phyloP scores from a whole-genome alignment of 192 early-diverging fungal genomes.

The Rhizoclosmatium globosum region DNA sequence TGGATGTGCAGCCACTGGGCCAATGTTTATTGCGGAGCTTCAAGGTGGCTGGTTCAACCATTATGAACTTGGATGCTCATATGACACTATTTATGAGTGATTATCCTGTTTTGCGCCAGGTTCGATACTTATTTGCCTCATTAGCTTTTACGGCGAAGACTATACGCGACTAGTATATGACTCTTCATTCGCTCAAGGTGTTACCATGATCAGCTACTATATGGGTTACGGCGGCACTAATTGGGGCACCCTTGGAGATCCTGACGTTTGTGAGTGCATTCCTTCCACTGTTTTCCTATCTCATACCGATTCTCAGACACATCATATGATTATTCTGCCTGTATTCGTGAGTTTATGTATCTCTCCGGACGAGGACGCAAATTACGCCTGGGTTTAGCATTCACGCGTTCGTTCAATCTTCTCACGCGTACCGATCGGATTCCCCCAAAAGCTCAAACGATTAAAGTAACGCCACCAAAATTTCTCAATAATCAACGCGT shows the following conservation, averaged over 20 bases:
- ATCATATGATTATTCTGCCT: slow-evolving; percentile 79
- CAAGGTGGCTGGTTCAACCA: slow-evolving; percentile 87
- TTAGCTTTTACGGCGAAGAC: slow-evolving; percentile 69
- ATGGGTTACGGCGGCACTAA: slow-evolving; percentile 84
- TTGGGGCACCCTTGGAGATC: slow-evolving; percentile 76
- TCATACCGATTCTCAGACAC: slow-evolving; percentile 52
- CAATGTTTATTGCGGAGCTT: slow-evolving; percentile 78
- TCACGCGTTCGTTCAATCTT: slow-evolving; percentile 67
- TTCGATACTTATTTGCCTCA: no score
- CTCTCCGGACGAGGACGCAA: slow-evolving; percentile 69
- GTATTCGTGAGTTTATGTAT: slow-evolving; percentile 74
- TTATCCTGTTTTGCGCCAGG: neutral
- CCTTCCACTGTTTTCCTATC: no score
- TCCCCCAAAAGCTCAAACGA: neutral
- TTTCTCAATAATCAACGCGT: slow-evolving; percentile 24
- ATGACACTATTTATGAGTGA: slow-evolving; percentile 71
- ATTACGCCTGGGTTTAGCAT: slow-evolving; percentile 64
- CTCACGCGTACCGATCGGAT: slow-evolving; percentile 40
- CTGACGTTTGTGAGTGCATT: slow-evolving; percentile 54
- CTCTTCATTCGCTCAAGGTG: slow-evolving; percentile 69
- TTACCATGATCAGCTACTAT: slow-evolving; percentile 70
- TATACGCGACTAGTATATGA: slow-evolving; percentile 71
- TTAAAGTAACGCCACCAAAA: slow-evolving; percentile 5
- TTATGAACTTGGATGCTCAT: slow-evolving; percentile 67
- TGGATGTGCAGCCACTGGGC: slow-evolving; percentile 68